Base-by-base conservation (phyloP, 139 green algal species). In the Volvox africanus region DNA sequence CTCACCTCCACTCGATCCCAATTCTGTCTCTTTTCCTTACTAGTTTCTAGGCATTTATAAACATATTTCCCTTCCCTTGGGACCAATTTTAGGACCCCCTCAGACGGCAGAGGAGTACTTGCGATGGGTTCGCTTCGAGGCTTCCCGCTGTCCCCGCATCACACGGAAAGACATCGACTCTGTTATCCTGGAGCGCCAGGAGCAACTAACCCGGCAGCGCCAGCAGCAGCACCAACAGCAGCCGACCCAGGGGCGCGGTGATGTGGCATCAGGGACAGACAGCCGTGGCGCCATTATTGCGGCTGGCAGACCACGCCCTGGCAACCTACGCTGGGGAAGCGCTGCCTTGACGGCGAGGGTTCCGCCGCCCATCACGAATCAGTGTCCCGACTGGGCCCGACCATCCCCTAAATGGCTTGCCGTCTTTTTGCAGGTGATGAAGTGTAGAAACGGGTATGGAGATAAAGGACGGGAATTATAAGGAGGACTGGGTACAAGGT, bases 31-130 rank as follows among this genome's bases (percentile, higher is more conserved):
- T 11, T 36, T 30, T 36, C 24, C 24, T 73, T 24, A 73, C 11
- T 55, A 9, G 9, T 55, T 55, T 55, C 44, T 14, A 55, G 44
- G 44, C 44, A 55, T 55, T 55, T 14, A 5, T 9, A 55, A 55
- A 9, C 44, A 14, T 55, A 55, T 14, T 55, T 12, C 65, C 65
- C 65, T 24, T 28, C 65, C 16, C 65, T 24, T 24, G 65, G 65
- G 21, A 24, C 65, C 65, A 73, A 24, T 28, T 30, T 0, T 44
- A 93, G 90, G 85, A 3, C 76, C 76, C 2, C 86, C 89, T 19
- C 69, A 94, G 33, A 92, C 89, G 1, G 94, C 93, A 24, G 92
- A 96, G 88, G 92, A 94, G 81, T 96, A 96, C 88, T 88, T 96
- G 55, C 88, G 76, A n/a, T 88, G 92, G 24, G 94, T 96, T 61